phyloP scores from a whole-genome alignment of 306 rosid species.

The Prunus dulcis region DNA sequence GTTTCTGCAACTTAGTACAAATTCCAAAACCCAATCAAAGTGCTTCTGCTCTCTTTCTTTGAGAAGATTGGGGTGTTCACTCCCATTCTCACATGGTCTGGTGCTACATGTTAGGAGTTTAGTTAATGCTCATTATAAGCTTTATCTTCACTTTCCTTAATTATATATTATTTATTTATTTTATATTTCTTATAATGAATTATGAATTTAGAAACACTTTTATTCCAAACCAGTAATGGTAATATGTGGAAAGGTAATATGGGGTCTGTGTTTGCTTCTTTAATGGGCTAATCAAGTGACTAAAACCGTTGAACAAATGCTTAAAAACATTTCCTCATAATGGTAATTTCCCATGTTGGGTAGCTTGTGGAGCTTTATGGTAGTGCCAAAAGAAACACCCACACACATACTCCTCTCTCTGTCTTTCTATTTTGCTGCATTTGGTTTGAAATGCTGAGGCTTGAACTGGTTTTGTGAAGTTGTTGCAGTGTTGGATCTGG shows the following conservation, averaged over 20 bases:
- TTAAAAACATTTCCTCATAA: background rate
- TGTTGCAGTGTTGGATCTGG: slow-evolving; percentile 32
- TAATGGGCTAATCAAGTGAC: background rate
- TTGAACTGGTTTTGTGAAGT: slow-evolving; percentile 22
- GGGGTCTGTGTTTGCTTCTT: background rate
- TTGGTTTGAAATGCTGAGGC: slow-evolving; percentile 26
- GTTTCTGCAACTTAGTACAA: slow-evolving; percentile 12
- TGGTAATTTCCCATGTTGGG: slow-evolving; percentile 26
- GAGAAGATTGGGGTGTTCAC: background rate
- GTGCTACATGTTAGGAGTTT: background rate
- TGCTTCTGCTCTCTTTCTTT: background rate
- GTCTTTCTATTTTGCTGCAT: slow-evolving; percentile 21
- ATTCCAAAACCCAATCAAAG: slow-evolving; percentile 5
- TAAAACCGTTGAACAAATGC: background rate
- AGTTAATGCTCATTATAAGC: background rate
- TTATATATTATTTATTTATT: background rate
- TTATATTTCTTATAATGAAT: background rate
- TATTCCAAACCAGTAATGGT: slow-evolving; percentile 1
- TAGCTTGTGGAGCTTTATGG: slow-evolving; percentile 15
- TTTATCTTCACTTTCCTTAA: background rate
- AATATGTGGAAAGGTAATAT: background rate
- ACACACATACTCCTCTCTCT: background rate
- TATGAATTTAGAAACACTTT: background rate
- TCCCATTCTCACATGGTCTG: background rate
- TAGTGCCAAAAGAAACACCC: slow-evolving; percentile 9